Evolutionary conservation across 2,329 filamentous ascomycete genomes (phyloP), one percentile per base, ranked within the genome.

Genomic region (Hypoxylon sp.): DNA sequence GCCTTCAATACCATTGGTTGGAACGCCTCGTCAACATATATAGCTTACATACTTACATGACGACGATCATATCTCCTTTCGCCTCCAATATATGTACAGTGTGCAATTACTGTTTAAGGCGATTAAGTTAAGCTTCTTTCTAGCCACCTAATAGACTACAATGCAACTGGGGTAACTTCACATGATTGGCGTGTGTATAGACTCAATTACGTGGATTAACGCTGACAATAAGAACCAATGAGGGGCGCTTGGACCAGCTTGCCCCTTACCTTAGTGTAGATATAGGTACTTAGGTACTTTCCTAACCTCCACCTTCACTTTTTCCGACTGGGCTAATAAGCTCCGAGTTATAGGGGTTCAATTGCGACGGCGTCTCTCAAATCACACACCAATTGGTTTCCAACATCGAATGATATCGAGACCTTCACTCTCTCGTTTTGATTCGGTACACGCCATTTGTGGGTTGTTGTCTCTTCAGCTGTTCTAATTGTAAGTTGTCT

Each of bases 271-370:
- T 64, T 61, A 57, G 57, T 47, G 37, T 39, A 14, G 43, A 51
- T 39, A 12, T 48, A 19, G 39, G 30, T 48, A 57, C 43, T 14
- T 14, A 30, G 11, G 25, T 25, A 21, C 29, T 27, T 30, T 51
- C 52, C 48, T 19, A 41, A 9, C 16, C 37, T 63, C 60, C 63
- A 55, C 50, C 39, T 61, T 57, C 43, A 64, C 67, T 62, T 67
- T 69, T 69, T 63, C 67, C 63, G 63, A 67, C 34, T 61, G 63
- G 67, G 52, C 23, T 61, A 59, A 47, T 64, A 63, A 60, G 30
- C 67, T 61, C 61, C 61, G 55, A 60, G 39, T 64, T 67, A 64
- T 67, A 69, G 64, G 65, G 61, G 55, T 56, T 65, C 64, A 61
- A 68, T 52, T 61, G 55, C 67, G 51, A 61, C 67, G 54, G 39